Conservation (phyloP, 2,329 filamentous ascomycete genomes). For the Dendryphion nanum region DNA sequence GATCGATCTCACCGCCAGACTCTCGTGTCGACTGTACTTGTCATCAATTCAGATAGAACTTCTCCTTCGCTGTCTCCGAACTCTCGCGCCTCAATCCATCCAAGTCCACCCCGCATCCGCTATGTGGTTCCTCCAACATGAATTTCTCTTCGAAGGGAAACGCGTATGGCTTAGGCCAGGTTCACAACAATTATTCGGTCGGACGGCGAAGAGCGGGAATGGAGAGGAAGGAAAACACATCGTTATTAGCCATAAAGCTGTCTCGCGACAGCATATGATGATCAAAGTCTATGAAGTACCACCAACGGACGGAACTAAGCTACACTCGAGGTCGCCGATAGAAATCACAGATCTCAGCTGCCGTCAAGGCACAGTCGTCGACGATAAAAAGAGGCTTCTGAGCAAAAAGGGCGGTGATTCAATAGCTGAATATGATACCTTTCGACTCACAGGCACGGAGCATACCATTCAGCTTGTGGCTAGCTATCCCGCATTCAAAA, state of each 20-base stretch:
- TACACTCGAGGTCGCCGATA: slow-evolving; percentile 66
- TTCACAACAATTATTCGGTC: slow-evolving; percentile 80
- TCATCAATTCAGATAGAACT: too few relatives aligned
- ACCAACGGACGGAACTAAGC: slow-evolving; percentile 64
- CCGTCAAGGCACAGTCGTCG: slow-evolving; percentile 77
- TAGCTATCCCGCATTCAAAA: slow-evolving; percentile 62
- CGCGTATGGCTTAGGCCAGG: slow-evolving; percentile 83
- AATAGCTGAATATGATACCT: slow-evolving; percentile 21
- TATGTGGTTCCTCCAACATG: slow-evolving; percentile 58
- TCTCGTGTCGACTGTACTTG: too few relatives aligned
- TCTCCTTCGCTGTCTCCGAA: too few relatives aligned
- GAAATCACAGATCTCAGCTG: slow-evolving; percentile 74
- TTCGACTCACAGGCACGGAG: slow-evolving; percentile 33
- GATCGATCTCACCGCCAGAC: too few relatives aligned
- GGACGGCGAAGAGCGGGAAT: slow-evolving; percentile 57
- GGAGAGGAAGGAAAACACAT: slow-evolving; percentile 34
- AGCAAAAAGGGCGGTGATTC: slow-evolving; percentile 51
- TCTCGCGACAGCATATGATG: slow-evolving; percentile 85
- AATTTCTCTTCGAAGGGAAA: slow-evolving; percentile 58
- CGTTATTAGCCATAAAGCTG: slow-evolving; percentile 73
- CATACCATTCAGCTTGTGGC: slow-evolving; percentile 72
- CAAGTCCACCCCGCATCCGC: too few relatives aligned
- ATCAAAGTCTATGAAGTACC: slow-evolving; percentile 68
- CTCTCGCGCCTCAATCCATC: too few relatives aligned
- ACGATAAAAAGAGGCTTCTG: slow-evolving; percentile 66